Conservation (phyloP, 2,329 filamentous ascomycete species). For the Diaporthe sp. region DNA sequence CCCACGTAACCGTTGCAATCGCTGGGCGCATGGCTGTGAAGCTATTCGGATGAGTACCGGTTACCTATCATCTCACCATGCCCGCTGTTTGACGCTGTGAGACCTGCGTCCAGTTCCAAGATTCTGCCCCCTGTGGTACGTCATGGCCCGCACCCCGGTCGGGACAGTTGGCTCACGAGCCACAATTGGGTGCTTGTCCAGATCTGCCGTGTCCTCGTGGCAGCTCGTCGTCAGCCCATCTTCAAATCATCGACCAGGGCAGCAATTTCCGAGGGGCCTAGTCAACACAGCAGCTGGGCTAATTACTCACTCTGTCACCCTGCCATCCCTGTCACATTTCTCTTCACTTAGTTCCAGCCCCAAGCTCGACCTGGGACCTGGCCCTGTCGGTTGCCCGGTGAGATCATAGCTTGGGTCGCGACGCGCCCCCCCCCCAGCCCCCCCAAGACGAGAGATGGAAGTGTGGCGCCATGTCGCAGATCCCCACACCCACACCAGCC, state of each 20-base stretch:
- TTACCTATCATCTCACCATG: slow-evolving; percentile 19
- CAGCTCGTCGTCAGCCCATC: slow-evolving; percentile 2
- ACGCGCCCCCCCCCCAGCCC: no score
- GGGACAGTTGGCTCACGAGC: slow-evolving; percentile 13
- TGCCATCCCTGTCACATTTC: neutral
- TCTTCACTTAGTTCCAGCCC: neutral
- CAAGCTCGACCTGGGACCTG: neutral
- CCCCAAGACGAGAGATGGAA: neutral
- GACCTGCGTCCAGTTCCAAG: slow-evolving; percentile 23
- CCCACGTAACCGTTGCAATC: slow-evolving; percentile 4
- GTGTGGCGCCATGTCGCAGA: slow-evolving; percentile 27
- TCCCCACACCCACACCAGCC: slow-evolving; percentile 14
- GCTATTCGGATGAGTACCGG: slow-evolving; percentile 16
- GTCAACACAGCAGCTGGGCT: neutral
- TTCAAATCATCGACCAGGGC: slow-evolving; percentile 1
- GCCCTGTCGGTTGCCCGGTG: neutral
- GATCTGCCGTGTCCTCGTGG: slow-evolving; percentile 35
- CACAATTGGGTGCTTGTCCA: slow-evolving; percentile 18
- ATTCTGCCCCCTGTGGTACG: slow-evolving; percentile 24
- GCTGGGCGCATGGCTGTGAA: slow-evolving; percentile 3
- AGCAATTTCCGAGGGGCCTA: slow-evolving; percentile 18
- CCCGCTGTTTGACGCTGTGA: slow-evolving; percentile 13
- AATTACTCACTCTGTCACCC: neutral
- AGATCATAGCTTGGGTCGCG: slow-evolving; percentile 16
- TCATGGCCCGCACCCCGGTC: slow-evolving; percentile 24